Percentiles rank a stretch among this genome's conserved stretches.
Evolutionary conservation across 768 basidiomycete species (phyloP).

Genomic region (Coprinellus micaceus): DNA sequence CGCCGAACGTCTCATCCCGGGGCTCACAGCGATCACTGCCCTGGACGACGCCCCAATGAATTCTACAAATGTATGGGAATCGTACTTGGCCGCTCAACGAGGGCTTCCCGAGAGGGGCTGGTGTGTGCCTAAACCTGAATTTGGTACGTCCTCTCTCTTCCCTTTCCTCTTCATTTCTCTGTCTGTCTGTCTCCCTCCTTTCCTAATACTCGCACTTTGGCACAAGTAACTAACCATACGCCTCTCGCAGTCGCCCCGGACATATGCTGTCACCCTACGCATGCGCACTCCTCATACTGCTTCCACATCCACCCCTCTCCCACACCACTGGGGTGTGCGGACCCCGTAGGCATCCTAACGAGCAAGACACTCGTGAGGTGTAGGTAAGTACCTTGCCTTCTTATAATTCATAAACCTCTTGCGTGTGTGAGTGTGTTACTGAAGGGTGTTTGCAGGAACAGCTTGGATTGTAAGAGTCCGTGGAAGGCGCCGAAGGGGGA

Average conservation of each 20-base stretch:
- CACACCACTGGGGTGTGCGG: conserved; percentile 44
- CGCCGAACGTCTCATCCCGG: conserved; percentile 47
- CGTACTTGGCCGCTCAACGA: background rate
- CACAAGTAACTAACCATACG: no score
- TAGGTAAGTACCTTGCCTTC: no score
- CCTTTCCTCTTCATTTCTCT: background rate
- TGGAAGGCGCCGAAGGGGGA: no score
- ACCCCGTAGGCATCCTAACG: conserved; percentile 54
- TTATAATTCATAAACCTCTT: no score
- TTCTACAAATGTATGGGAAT: conserved; percentile 11
- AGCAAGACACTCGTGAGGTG: conserved; percentile 38
- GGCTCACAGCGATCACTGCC: conserved; percentile 52
- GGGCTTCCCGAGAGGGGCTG: conserved; percentile 9
- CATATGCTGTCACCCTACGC: no score
- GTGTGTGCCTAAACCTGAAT: conserved; percentile 8
- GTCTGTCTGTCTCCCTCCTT: background rate
- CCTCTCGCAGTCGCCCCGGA: no score
- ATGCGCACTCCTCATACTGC: no score
- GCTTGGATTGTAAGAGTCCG: no score
- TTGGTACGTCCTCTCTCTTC: conserved; percentile 2
- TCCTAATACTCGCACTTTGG: background rate
- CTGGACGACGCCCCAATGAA: conserved; percentile 70
- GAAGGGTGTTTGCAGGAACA: no score
- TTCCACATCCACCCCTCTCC: conserved; percentile 23
- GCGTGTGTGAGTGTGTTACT: no score